Base-by-base conservation (phyloP, 2,329 filamentous ascomycete species). In the Sporothrix schenckii region DNA sequence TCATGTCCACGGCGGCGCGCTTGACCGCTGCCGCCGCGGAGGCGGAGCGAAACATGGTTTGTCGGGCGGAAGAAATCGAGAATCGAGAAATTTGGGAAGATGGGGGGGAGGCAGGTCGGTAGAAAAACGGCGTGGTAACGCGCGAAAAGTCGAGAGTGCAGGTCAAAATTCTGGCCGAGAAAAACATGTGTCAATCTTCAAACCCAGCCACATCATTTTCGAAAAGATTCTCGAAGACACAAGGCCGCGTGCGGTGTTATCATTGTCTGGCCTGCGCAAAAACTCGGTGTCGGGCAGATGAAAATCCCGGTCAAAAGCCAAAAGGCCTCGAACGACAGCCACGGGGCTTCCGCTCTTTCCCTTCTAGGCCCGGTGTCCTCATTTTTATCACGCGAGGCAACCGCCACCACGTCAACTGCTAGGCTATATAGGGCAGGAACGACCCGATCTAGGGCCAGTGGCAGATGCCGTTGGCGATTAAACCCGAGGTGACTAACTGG, bases 361-460 rank as follows among this genome's bases (percentile, higher is more conserved):
- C 14, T n/a, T 16, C 61, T 69, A 69, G 67, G 41, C 47, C 67
- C 67, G 67, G 52, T 61, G 67, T 34, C 67, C 67, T 54, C 34
- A 24, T 16, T 63, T 66, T 44, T 47, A 34, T 39, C 39, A 44
- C 34, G 10, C 39, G n/a, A 47, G 52, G 52, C 14, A 21, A 27
- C 58, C 6, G 19, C 58, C 30, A n/a, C 16, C 34, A 19, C 34
- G 30, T 19, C 56, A 60, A 41, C 19, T 21, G 6, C 39, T 24
- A 6, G 39, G 39, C 58, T 11, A 14, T n/a, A 13, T 11, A 63
- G 30, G 56, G 16, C 34, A 60, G 54, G 24, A n/a, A 53, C n/a
- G n/a, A 54, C 50, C 19, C 50, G 21, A 53, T 53, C 50, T 19
- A 24, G 3, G 30, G 30, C 27, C 54, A 60, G 14, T 16, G 11